Evolutionary conservation across 2,329 filamentous ascomycete genomes (phyloP).

Genomic region (Xylariaceae sp.): DNA sequence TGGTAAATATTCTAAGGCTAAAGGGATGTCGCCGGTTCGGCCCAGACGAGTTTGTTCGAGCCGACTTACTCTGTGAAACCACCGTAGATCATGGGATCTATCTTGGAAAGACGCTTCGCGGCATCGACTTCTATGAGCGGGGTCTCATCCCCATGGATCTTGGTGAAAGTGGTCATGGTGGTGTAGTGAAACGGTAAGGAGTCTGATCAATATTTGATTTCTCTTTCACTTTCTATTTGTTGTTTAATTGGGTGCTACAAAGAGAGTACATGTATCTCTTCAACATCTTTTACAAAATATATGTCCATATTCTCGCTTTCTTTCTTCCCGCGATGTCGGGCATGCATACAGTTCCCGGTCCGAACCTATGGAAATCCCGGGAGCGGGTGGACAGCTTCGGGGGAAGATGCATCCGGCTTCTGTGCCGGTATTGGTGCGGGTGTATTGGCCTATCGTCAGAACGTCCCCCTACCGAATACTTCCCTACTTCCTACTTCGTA

Average conservation of each 20-base stretch:
- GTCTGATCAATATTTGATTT: neutral
- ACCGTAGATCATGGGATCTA: slow-evolving; percentile 77
- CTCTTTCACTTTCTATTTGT: neutral
- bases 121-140: slow-evolving; percentile 65
- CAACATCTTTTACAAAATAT: slow-evolving; percentile 3
- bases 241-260: neutral
- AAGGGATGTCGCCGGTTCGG: neutral
- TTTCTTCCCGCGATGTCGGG: slow-evolving; percentile 10
- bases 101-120: slow-evolving; percentile 62
- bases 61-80: slow-evolving; percentile 79
- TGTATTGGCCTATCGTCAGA: too few relatives aligned
- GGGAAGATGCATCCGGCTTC: too few relatives aligned
- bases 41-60: too few relatives aligned
- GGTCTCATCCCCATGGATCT: slow-evolving; percentile 55
- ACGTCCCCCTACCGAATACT: too few relatives aligned
- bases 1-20: neutral
- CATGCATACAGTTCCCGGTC: slow-evolving; percentile 3
- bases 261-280: too few relatives aligned
- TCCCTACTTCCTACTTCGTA: too few relatives aligned
- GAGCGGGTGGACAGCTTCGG: too few relatives aligned
- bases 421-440: too few relatives aligned
- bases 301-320: neutral
- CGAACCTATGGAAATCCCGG: too few relatives aligned
- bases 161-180: slow-evolving; percentile 70
- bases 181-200: neutral